Evolutionary conservation across 2,329 filamentous ascomycete genomes (phyloP).

Genomic region (Fusarium fracticaudum): DNA sequence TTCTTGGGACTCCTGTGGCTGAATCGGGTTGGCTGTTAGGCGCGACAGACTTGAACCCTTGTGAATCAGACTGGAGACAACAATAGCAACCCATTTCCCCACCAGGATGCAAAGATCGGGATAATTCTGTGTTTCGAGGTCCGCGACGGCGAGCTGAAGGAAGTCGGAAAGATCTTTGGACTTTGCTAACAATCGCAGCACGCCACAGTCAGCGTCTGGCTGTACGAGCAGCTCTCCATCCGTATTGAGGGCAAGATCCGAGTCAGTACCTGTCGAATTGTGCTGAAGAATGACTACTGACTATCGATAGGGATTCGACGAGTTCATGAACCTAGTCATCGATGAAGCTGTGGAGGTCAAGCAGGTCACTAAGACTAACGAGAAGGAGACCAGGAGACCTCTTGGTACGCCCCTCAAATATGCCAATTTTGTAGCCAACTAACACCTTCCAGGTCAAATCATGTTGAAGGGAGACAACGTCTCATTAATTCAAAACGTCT

Average conservation of each 20-base stretch:
- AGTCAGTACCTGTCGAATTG: conserved; percentile 61
- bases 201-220: conserved; percentile 90
- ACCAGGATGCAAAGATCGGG: not conserved
- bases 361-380: conserved; percentile 80
- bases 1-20: not conserved
- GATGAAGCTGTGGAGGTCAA: conserved; percentile 96
- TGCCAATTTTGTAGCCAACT: not conserved
- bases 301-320: conserved; percentile 84
- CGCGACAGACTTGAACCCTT: not conserved
- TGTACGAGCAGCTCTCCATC: conserved; percentile 94
- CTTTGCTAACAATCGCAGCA: conserved; percentile 60
- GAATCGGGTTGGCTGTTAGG: not conserved
- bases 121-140: not conserved
- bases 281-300: not conserved
- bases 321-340: conserved; percentile 98
- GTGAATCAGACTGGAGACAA: not conserved
- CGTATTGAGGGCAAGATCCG: conserved; percentile 97
- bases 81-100: not conserved
- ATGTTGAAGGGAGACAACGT: conserved; percentile 90
- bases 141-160: not conserved
- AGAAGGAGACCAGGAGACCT: conserved; percentile 78
- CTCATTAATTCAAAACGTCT: conserved; percentile 75
- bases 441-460: conserved; percentile 73
- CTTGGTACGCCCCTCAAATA: conserved; percentile 68
- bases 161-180: not conserved